phyloP scores from a whole-genome alignment of 805 yeast species.

The Candida boleticola region DNA sequence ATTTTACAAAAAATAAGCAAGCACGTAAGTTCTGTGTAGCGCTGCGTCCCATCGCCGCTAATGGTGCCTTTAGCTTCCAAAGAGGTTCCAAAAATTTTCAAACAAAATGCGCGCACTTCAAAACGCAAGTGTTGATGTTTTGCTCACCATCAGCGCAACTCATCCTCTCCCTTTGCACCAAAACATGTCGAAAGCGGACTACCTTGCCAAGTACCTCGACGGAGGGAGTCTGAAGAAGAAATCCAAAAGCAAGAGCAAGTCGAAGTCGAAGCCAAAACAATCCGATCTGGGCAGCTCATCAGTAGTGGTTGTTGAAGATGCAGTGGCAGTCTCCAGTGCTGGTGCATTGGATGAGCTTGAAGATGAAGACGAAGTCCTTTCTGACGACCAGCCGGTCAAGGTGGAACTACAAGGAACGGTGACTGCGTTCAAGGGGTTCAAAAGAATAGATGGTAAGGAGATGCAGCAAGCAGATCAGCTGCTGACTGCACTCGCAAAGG shows the following conservation, averaged over 20 bases:
- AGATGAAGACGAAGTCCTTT: slow-evolving; percentile 8
- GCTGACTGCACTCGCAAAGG: neutral
- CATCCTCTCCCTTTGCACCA: no score
- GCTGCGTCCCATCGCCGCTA: no score
- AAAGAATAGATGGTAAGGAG: slow-evolving; percentile 27
- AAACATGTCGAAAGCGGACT: slow-evolving; percentile 24
- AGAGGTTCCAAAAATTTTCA: no score
- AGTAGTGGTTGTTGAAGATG: slow-evolving; percentile 5
- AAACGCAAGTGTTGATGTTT: no score
- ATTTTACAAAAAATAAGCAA: no score
- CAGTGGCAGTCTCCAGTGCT: slow-evolving; percentile 6
- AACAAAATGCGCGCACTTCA: no score
- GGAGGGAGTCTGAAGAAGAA: slow-evolving; percentile 15
- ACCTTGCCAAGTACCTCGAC: slow-evolving; percentile 28
- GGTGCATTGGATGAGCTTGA: neutral
- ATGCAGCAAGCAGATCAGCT: no score
- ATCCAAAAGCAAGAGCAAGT: slow-evolving; percentile 15
- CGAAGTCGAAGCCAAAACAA: slow-evolving; percentile 1
- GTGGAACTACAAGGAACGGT: slow-evolving; percentile 11
- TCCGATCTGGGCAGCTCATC: neutral
- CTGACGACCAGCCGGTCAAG: slow-evolving; percentile 19
- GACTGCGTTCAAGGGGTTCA: slow-evolving; percentile 30
- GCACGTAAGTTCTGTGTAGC: no score
- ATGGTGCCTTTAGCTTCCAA: no score
- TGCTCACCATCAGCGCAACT: no score